Evolutionary conservation across 2,329 filamentous ascomycete species (phyloP).

Genomic region (Dactylonectria estremocensis): DNA sequence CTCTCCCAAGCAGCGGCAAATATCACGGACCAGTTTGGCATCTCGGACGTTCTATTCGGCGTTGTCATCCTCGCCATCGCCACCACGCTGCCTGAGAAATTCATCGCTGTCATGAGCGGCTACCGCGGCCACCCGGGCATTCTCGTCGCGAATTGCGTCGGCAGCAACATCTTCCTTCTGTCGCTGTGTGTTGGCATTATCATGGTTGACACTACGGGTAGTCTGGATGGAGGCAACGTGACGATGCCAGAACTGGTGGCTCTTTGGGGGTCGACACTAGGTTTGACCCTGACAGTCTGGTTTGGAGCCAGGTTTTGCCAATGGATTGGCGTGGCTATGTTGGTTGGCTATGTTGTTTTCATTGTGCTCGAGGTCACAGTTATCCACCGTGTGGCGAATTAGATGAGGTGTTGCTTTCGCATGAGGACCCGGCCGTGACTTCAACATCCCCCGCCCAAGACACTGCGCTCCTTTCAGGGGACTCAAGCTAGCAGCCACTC

Average conservation of each 20-base stretch:
- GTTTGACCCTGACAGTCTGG: constrained; percentile 39
- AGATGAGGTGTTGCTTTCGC: not conserved
- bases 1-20: constrained; percentile 62
- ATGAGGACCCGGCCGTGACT: not conserved
- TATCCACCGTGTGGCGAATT: not conserved
- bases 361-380: not conserved
- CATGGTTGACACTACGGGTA: constrained; percentile 26
- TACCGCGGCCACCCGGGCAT: constrained; percentile 63
- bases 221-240: not conserved
- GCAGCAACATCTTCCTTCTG: constrained; percentile 69
- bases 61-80: not conserved
- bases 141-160: constrained; percentile 66
- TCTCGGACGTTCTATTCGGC: not conserved
- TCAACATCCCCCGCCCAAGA: not conserved
- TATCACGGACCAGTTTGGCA: constrained; percentile 52
- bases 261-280: constrained; percentile 28
- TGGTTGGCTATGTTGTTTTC: constrained; percentile 2
- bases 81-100: constrained; percentile 55
- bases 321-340: constrained; percentile 57
- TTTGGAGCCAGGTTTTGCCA: constrained; percentile 26
- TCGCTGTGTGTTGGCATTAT: constrained; percentile 64
- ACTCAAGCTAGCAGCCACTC: too few species aligned
- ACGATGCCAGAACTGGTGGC: not conserved
- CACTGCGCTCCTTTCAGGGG: not conserved
- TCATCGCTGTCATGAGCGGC: constrained; percentile 65